Base-by-base conservation (phyloP, 2,329 filamentous ascomycete genomes). In the Plenodomus lindquistii region DNA sequence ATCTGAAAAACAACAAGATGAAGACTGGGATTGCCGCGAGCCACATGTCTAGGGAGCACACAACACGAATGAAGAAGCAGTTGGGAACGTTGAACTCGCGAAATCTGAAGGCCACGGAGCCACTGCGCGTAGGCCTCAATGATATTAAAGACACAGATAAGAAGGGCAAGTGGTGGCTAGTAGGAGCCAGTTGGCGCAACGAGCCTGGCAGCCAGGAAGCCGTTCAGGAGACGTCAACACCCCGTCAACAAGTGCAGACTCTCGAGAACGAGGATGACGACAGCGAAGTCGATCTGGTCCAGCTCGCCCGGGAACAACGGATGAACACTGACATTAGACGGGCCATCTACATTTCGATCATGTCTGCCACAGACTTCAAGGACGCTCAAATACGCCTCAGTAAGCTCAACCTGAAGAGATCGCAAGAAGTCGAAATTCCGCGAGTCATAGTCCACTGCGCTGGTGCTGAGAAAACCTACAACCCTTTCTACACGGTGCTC, bases 161-260 rank as follows among this genome's bases (percentile, higher is more conserved):
- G 67, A 89, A 87, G 67, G 94, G 94, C 1, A 97, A 96, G 76
- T 99, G 94, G 94, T 99, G 94, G 94, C 83, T 97, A 17, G 89
- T 97, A 4, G 94, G 94, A 42, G 93, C 94, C n/a, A 96, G 91
- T 71, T 97, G 93, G 84, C 78, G 77, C 35, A 69, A 79, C 49
- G 57, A 72, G 16, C 59, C 48, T 11, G 74, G 76, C 16, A 59
- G 55, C n/a, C 70, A 73, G 21, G 57, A 65, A 46, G 55, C 50
- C 50, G 57, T 44, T 46, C 73, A 76, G 47, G 59, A 73, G 63
- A 50, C 59, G 57, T 27, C 73, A 63, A 67, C 73, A 41, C 27
- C 48, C 10, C 21, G 22, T 15, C 48, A 52, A 18, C 50, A 54
- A 21, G 45, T 43, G n/a, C 44, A 37, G 7, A 42, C 49, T 7